Evolutionary conservation across 1,139 yeast genomes (phyloP).

Genomic region (Suhomyces terraborum): DNA sequence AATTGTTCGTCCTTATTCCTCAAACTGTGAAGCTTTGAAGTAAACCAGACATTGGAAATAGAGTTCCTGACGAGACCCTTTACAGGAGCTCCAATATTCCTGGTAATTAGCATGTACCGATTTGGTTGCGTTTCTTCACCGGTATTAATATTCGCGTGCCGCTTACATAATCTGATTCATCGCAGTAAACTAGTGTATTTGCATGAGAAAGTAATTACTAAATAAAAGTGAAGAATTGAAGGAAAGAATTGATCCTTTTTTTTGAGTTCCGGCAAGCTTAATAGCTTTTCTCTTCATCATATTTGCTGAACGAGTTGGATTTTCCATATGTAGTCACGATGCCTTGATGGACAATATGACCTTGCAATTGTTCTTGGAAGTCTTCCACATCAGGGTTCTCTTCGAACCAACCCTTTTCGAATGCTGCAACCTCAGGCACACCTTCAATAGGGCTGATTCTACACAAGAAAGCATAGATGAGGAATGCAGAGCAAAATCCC

Average conservation of each 20-base stretch:
- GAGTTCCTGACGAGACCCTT: neutral
- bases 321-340: constrained; percentile 15
- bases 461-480: constrained; percentile 52
- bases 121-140: no score
- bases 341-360: constrained; percentile 34
- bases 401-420: constrained; percentile 67
- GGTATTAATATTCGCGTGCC: neutral
- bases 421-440: constrained; percentile 49
- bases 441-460: constrained; percentile 63
- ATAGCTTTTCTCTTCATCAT: constrained; percentile 11
- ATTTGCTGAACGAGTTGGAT: constrained; percentile 16
- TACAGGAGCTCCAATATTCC: neutral
- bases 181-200: no score
- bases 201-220: neutral
- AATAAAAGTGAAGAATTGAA: neutral
- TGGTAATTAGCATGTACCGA: neutral
- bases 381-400: constrained; percentile 61
- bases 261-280: neutral
- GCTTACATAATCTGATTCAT: neutral
- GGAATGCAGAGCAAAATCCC: constrained; percentile 64
- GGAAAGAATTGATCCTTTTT: no score
- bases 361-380: constrained; percentile 52
- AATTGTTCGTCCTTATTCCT: constrained; percentile 3
- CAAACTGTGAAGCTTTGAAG: neutral
- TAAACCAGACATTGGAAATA: neutral